These are phyloP conservation scores for Akebia trifoliata DNA, from an alignment of 164 flowering plant genomes.

Conservation along the genomic window DNA sequence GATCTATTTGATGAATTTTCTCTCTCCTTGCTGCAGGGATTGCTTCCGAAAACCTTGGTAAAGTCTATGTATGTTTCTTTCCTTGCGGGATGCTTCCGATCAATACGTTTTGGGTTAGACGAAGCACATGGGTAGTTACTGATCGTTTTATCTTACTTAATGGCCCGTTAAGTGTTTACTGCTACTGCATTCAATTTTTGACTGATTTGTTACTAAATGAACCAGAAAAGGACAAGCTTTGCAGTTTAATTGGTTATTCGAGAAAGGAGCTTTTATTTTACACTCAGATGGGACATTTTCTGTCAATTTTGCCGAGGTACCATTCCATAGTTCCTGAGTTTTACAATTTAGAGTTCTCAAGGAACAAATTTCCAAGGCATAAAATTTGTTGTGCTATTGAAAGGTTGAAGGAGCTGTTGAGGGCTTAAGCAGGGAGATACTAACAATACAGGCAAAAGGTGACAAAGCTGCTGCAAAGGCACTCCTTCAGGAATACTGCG, in stretches of 20 bases:
- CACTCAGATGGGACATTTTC: conserved; percentile 66
- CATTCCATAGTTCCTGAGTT: no score
- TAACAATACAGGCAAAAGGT: conserved; percentile 85
- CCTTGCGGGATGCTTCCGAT: conserved; percentile 93
- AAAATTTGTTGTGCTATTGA: conserved; percentile 5
- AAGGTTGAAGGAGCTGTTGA: conserved; percentile 85
- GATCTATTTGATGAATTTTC: background rate
- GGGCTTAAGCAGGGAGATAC: conserved; percentile 74
- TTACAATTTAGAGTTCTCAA: background rate
- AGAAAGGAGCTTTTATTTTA: conserved; percentile 72
- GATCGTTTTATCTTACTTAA: conserved; percentile 7
- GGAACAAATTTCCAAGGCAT: background rate
- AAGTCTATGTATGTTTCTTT: conserved; percentile 90
- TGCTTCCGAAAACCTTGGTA: conserved; percentile 51
- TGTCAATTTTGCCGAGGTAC: conserved; percentile 77
- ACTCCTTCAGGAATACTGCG: conserved; percentile 58
- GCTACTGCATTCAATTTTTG: background rate
- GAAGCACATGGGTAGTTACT: conserved; percentile 98
- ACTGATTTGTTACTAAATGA: conserved; percentile 7
- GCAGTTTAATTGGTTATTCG: conserved; percentile 88
- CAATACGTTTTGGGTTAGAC: conserved; percentile 88
- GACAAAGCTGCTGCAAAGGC: conserved; percentile 64
- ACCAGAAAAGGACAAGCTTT: conserved; percentile 92
- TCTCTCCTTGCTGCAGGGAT: conserved; percentile 34
- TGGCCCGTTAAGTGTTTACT: background rate